Conservation (phyloP, 2,329 filamentous ascomycete genomes). For the Fusarium nurragi region DNA sequence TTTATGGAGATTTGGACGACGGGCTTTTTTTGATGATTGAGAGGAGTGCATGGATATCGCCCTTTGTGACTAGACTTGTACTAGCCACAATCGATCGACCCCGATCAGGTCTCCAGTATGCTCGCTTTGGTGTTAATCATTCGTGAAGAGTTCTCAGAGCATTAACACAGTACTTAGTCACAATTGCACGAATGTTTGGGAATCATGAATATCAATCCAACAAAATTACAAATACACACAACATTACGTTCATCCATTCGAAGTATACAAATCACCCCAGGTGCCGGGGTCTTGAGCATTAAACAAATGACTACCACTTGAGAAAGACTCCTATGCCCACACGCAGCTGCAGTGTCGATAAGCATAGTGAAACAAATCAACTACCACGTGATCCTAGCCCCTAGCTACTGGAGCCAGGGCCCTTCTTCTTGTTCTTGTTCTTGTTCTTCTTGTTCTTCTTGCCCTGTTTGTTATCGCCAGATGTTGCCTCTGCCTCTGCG, state of each 20-base stretch:
- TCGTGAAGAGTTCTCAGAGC: too few relatives aligned
- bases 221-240: neutral
- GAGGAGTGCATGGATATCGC: too few relatives aligned
- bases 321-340: neutral
- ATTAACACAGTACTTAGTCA: neutral
- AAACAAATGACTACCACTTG: neutral
- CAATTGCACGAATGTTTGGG: neutral
- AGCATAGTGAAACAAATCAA: neutral
- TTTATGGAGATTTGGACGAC: neutral
- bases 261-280: neutral
- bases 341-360: neutral
- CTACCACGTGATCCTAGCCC: neutral
- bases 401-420: constrained; percentile 28
- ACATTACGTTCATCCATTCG: neutral
- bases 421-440: constrained; percentile 45
- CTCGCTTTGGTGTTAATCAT: neutral
- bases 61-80: too few relatives aligned
- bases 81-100: neutral
- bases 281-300: neutral
- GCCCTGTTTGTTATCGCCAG: constrained; percentile 29
- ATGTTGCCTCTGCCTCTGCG: constrained; percentile 23
- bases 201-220: neutral
- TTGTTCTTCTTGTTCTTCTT: constrained; percentile 44
- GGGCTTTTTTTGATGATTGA: too few relatives aligned
- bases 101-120: too few relatives aligned